A percentile compares a stretch with the other conserved stretches of the same genome.
Conservation (phyloP, 345 rosid genomes). For the Geranium brycei region DNA sequence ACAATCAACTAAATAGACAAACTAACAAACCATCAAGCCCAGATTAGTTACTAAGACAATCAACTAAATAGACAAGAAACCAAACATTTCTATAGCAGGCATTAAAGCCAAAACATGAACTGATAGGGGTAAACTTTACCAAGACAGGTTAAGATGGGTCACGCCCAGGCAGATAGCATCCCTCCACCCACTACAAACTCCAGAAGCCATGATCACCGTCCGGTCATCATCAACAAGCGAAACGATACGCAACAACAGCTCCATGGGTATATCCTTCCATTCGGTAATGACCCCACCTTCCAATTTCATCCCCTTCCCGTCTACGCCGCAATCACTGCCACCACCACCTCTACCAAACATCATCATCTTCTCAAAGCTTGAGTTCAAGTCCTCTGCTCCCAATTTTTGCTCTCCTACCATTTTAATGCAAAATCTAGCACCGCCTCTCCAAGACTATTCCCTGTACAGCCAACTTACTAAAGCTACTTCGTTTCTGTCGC, state of each 20-base stretch:
- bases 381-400: slow-evolving; percentile 42
- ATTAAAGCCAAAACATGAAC: background rate
- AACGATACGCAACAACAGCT: slow-evolving; percentile 56
- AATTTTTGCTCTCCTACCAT: slow-evolving; percentile 25
- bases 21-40: background rate
- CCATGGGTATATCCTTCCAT: slow-evolving; percentile 90
- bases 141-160: slow-evolving; percentile 64
- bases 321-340: slow-evolving; percentile 5
- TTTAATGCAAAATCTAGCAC: slow-evolving; percentile 10
- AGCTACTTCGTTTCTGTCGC: slow-evolving; percentile 23
- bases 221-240: slow-evolving; percentile 72
- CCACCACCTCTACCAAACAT: slow-evolving; percentile 21
- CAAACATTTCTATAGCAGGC: background rate
- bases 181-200: slow-evolving; percentile 88
- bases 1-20: background rate
- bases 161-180: slow-evolving; percentile 71
- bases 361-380: slow-evolving; percentile 47
- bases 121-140: slow-evolving; percentile 29
- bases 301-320: slow-evolving; percentile 21
- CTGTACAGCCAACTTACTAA: background rate
- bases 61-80: background rate
- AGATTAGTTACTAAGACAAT: background rate
- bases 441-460: slow-evolving; percentile 6
- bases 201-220: slow-evolving; percentile 62
- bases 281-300: slow-evolving; percentile 40